Base-by-base conservation (phyloP, 2,329 filamentous ascomycete species). In the Trichoderma oligosporum region DNA sequence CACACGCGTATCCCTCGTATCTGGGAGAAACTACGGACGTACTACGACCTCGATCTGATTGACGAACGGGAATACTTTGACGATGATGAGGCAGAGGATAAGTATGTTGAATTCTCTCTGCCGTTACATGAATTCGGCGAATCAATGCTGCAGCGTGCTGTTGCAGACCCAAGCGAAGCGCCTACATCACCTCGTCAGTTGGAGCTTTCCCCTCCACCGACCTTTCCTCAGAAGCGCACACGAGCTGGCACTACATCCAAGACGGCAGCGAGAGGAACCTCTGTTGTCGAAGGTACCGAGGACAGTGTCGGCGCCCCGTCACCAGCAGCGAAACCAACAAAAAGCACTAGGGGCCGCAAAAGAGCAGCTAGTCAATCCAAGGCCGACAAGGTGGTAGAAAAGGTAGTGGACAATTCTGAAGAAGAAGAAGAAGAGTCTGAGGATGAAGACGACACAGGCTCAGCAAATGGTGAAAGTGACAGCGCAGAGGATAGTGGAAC, bases 1-100 rank as follows among this genome's bases (percentile, higher is more conserved):
- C 94, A 99, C 74, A 97, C 91, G 38, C 87, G 88, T 59, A 94
- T 96, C 63, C 87, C 89, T 0, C 88, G 89, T 38, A 96, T 99
- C 62, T 97, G 94, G 93, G 80, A 82, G 64, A 97, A 97, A 73
- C 80, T 99, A 9, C 76, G 81, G 29, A 84, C 84, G 31, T 83
- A 94, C 61, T 99, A 96, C 75, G 90, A 96, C 72, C 82, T 97
- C 27, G 83, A 88, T 47, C 82, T 87, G 38, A 86, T 97, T 58
- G 91, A 97, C 72, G 90, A 96, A 69, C 85, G 91, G 65, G 93
- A 90, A 70, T 81, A 86, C 68, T 77, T 78, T 61, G 83, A 87
- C 31, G 83, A 84, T 25, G 78, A 83, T 33, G 76, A 78, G 29
- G 78, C 81, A 18, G 77, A 81, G 55, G 80, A 85, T 22, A 78